Base-by-base conservation (phyloP, 257 asterid species). In the Anisodus tanguticus region DNA sequence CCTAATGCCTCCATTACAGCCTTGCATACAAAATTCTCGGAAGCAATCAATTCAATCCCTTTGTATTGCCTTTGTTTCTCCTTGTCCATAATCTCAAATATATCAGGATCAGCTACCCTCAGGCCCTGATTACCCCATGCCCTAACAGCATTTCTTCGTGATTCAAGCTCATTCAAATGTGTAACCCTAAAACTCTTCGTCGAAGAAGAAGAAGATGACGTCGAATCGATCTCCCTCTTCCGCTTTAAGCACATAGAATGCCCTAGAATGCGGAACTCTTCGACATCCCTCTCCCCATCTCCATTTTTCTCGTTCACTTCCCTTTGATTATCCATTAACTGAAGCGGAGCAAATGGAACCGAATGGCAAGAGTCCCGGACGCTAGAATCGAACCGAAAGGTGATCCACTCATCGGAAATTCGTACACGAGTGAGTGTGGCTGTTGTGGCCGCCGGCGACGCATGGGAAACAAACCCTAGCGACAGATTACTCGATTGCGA, bases 101-200 rank as follows among this genome's bases (percentile, higher is more conserved):
- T 60, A 60, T 91, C 95, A 0, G 97, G 97, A 58, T 94, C 98
- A 13, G 97, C 97, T n/a, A 79, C 87, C 19, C 82, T 85, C n/a
- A 95, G 81, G 81, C 90, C 86, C 92, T 91, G 92, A 83, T 94
- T 93, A 63, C 98, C 99, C 98, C 99, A 95, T 11, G 93, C 92
- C 82, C 84, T 89, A 39, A 94, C 95, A 3, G 89, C 82, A 74
- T 58, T 90, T 87, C 89, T 90, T 16, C 95, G 89, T 6, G 89
- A 80, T 49, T 91, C 99, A n/a, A 89, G 84, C 72, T 43, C 57
- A 45, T 55, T 72, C 8, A 58, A 72, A 37, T 79, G 45, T 41
- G 3, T 41, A 41, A 41, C 45, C 5, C 5, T 2, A 41, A 41
- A 41, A 41, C 45, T 41, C 45, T 41, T 41, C 5, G 45, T 83